Evolutionary conservation across 1,284 basidiomycete genomes (phyloP).

Genomic region (Takashimella tepidaria): DNA sequence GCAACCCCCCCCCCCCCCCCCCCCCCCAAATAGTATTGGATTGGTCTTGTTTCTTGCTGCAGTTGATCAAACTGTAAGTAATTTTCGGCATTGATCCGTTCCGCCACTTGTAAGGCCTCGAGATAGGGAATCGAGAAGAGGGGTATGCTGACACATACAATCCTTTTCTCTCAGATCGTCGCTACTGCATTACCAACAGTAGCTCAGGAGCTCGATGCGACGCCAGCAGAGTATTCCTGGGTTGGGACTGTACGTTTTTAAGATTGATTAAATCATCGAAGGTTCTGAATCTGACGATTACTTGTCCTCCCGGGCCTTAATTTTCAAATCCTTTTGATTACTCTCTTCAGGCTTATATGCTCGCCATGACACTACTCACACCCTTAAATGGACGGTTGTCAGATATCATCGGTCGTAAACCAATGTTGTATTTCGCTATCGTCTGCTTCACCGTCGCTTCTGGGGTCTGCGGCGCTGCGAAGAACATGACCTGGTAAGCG

Average conservation of each 20-base stretch:
- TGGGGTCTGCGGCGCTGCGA: conserved; percentile 40
- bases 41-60: conserved; percentile 41
- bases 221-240: conserved; percentile 34
- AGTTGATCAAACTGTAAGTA: conserved; percentile 36
- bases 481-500: conserved; percentile 34
- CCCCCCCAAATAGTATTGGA: conserved; percentile 36
- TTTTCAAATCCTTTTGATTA: not conserved
- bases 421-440: conserved; percentile 39
- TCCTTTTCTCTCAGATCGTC: conserved; percentile 53
- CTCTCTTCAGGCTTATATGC: conserved; percentile 28
- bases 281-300: not conserved
- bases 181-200: conserved; percentile 35
- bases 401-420: conserved; percentile 42
- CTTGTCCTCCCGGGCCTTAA: not conserved
- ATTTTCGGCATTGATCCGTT: conserved; percentile 36
- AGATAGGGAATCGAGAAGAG: conserved; percentile 60
- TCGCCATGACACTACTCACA: conserved; percentile 33
- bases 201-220: conserved; percentile 25
- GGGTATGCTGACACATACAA: conserved; percentile 72
- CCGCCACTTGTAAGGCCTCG: conserved; percentile 39
- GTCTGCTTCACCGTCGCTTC: conserved; percentile 35
- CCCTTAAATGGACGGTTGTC: conserved; percentile 40
- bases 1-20: no score
- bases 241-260: conserved; percentile 26
- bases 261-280: no score